A percentile compares a stretch with the other conserved stretches of the same genome.
Conservation (phyloP, 2,329 filamentous ascomycete species). For the Trichoderma simmonsii region DNA sequence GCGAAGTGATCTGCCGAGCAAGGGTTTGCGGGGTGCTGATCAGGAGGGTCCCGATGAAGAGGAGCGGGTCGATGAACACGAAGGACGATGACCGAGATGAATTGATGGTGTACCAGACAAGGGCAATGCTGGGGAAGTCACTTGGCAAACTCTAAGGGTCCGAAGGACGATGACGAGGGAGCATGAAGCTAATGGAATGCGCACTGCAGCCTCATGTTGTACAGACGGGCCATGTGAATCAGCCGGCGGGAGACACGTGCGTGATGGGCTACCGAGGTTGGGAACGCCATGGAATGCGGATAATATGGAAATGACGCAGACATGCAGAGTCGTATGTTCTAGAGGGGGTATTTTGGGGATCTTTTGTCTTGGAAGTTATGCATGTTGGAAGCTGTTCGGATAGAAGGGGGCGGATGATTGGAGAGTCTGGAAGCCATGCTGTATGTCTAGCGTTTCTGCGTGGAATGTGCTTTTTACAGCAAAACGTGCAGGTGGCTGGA, state of each 20-base stretch:
- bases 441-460: not conserved
- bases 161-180: not conserved
- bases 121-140: not conserved
- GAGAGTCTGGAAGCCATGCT: not conserved
- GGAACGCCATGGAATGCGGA: not conserved
- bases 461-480: not conserved
- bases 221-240: not conserved
- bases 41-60: not conserved
- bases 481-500: not conserved
- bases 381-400: not conserved
- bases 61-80: not conserved
- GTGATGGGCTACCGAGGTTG: not conserved
- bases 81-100: not conserved
- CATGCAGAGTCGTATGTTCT: not conserved
- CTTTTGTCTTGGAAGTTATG: not conserved
- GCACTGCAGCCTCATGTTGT: not conserved
- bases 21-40: conserved; percentile 10
- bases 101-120: not conserved
- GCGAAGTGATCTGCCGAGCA: not conserved
- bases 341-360: not conserved
- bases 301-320: not conserved
- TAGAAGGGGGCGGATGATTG: not conserved
- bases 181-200: not conserved
- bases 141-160: not conserved
- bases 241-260: not conserved